Base-by-base conservation (phyloP, 1,139 yeast species). In the Kodamaea fungicola region DNA sequence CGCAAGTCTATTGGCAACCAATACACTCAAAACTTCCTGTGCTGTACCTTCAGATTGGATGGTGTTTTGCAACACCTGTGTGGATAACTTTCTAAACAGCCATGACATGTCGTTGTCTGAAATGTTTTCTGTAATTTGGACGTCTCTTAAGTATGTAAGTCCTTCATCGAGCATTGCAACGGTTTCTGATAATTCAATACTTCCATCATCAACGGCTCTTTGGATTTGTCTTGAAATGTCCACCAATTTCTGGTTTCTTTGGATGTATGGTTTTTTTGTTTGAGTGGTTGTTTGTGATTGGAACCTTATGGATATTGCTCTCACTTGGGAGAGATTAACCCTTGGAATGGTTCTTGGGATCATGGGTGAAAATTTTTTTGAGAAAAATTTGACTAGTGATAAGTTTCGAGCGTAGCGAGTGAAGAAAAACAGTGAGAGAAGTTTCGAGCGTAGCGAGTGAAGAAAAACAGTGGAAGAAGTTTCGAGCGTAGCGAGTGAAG, bases 141-240 rank as follows among this genome's bases (percentile, higher is more conserved):
- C 55, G 33, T 67, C 69, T 35, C 71, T 53, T 41, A 71, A 53
- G 46, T 67, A 71, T 24, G 62, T 45, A 29, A 69, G 51, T 2
- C 74, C 76, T 47, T 71, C 76, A 34, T 67, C 73, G 34, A 68
- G 59, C 38, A 71, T 67, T 29, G 61, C 70, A 22, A 61, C 45
- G 13, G 66, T 51, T 41, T 68, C 75, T 4, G 46, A 33, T 24
- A 64, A 44, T 32, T 58, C 59, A 4, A 37, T 39, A 12, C 44
- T 34, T 3, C 50, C 29, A 2, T 55, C 40, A 8, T 49, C 43
- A 24, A 64, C 57, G 2, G 69, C 55, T 6, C 49, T 43, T 10
- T 45, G 41, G 35, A 70, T 54, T 43, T 69, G 75, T 10, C 47
- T 44, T 12, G 62, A 46, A 28, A 70, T 64, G 40, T 68, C 74